Conservation (phyloP, 176 grass and related monocot genomes). For the Oryza punctata region DNA sequence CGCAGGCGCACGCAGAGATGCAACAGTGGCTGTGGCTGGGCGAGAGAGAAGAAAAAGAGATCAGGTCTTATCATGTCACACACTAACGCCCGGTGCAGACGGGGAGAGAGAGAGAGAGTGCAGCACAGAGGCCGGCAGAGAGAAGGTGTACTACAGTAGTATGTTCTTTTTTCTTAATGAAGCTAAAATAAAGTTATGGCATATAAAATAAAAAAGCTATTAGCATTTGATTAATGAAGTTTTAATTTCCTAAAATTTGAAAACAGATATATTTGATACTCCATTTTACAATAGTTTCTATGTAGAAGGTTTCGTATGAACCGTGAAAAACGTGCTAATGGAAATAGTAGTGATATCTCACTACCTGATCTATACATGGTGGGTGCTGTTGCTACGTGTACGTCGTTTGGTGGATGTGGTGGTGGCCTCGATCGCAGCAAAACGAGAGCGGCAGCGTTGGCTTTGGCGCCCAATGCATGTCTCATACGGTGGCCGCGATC, state of each 20-base stretch:
- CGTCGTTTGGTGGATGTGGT: not conserved
- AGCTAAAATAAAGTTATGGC: too few species aligned
- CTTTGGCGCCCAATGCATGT: conserved; percentile 42
- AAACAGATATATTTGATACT: too few species aligned
- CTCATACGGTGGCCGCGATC: not conserved
- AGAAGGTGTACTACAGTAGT: too few species aligned
- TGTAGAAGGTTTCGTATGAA: too few species aligned
- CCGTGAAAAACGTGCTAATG: too few species aligned
- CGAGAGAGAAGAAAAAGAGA: not conserved
- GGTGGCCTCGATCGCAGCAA: conserved; percentile 25
- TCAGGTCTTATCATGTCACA: conserved; percentile 53
- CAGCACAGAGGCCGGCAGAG: not conserved
- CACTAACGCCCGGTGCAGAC: not conserved
- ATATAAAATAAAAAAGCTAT: too few species aligned
- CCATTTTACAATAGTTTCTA: too few species aligned
- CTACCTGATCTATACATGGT: not conserved
- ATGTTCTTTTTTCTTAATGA: too few species aligned
- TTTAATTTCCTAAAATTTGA: too few species aligned
- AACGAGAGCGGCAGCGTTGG: conserved; percentile 38
- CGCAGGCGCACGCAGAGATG: conserved; percentile 24
- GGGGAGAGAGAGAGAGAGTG: not conserved
- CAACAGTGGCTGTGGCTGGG: conserved; percentile 11
- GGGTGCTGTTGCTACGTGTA: not conserved
- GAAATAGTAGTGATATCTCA: too few species aligned
- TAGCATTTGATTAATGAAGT: too few species aligned